Conservation (phyloP, 169 alveolate genomes). For the Plasmodium relictum region DNA sequence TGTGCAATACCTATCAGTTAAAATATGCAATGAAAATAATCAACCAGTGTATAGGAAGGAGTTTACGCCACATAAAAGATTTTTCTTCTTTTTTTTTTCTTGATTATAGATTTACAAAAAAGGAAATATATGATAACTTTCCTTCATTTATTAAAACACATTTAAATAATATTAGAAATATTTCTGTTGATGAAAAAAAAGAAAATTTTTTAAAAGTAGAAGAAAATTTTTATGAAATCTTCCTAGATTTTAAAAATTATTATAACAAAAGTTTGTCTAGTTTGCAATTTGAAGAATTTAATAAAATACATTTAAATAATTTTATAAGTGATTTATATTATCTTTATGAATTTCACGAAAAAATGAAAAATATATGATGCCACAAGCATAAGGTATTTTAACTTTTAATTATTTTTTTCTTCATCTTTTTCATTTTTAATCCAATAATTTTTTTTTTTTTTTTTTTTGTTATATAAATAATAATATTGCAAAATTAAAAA, state of each 20-base stretch:
- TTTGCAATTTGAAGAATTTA: not conserved
- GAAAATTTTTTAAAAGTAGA: slow-evolving; percentile 10
- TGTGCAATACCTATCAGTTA: slow-evolving; percentile 82
- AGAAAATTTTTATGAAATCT: not conserved
- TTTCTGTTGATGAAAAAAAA: not conserved
- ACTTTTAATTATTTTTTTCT: too few species aligned
- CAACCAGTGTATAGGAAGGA: slow-evolving; percentile 98
- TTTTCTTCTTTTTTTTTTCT: slow-evolving; percentile 94
- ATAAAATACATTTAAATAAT: not conserved
- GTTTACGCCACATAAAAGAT: slow-evolving; percentile 96
- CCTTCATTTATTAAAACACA: slow-evolving; percentile 82
- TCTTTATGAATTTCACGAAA: slow-evolving; percentile 3
- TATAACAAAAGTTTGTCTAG: not conserved
- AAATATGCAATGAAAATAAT: slow-evolving; percentile 93
- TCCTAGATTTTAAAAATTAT: not conserved
- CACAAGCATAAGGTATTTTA: too few species aligned
- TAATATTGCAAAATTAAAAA: too few species aligned
- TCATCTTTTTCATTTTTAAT: too few species aligned
- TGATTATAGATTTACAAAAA: slow-evolving; percentile 89
- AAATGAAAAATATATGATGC: not conserved
- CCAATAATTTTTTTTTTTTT: too few species aligned
- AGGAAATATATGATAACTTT: slow-evolving; percentile 67
- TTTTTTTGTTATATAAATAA: too few species aligned
- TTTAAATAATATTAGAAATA: slow-evolving; percentile 9
- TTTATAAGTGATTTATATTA: not conserved